Percentiles rank a stretch among this genome's conserved stretches.
Conservation (phyloP, 306 rosid genomes). For the Cucumis hystrix region DNA sequence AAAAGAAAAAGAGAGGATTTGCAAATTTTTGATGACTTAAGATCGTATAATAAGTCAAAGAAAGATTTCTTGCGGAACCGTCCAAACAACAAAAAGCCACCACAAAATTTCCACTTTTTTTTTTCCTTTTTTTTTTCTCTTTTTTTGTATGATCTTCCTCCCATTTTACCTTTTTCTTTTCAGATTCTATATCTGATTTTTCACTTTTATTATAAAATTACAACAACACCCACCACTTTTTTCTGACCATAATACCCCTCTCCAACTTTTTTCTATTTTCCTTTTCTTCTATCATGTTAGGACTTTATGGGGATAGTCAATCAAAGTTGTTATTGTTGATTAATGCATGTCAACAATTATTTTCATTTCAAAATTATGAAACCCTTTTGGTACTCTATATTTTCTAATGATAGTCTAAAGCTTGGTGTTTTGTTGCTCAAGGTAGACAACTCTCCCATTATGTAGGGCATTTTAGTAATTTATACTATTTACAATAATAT, state of each 20-base stretch:
- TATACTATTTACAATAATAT: too few species aligned
- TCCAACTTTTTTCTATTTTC: too few species aligned
- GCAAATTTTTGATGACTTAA: neutral
- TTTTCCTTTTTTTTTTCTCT: neutral
- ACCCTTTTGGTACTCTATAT: neutral
- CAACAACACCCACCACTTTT: neutral
- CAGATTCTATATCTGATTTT: neutral
- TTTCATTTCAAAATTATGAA: neutral
- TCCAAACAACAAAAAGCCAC: conserved; percentile 7
- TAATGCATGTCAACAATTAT: neutral
- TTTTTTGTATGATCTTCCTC: conserved; percentile 2
- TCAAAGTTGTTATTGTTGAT: neutral
- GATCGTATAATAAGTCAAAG: conserved; percentile 1
- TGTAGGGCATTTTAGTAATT: neutral
- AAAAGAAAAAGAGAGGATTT: neutral
- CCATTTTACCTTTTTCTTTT: conserved; percentile 1
- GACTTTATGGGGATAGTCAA: neutral
- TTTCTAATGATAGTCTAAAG: neutral
- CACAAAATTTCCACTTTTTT: neutral
- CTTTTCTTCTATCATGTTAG: neutral
- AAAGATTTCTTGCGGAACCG: conserved; percentile 4
- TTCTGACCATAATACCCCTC: conserved; percentile 2
- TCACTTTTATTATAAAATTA: neutral
- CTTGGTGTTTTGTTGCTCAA: neutral
- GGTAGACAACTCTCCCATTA: neutral